Evolutionary conservation across 2,329 filamentous ascomycete species (phyloP), one percentile per base, ranked within the genome.

Genomic region (Mariannaea sp.): DNA sequence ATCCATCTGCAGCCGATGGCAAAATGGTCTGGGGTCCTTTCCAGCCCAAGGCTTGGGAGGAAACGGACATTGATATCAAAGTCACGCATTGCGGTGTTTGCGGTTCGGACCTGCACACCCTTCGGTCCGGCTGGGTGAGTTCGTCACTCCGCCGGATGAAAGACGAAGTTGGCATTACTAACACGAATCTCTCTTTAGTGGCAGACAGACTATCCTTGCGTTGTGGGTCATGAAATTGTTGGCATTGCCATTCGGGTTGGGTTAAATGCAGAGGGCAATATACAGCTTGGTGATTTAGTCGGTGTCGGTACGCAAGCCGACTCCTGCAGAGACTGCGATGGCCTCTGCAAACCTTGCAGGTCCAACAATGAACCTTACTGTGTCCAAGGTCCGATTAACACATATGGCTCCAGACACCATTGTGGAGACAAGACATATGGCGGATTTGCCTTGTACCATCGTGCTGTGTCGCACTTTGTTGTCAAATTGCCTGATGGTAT

Each of bases 401-500:
- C 86, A 0, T 89, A 87, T 61, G 81, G 81, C 55, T 73, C 75
- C 35, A 76, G 74, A 20, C 82, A 79, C 69, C 76, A 78, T 9
- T 76, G 80, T 30, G 88, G 86, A 47, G 85, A 87, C 26, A 77
- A 89, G 43, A 77, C 83, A 4, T 76, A 84, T 71, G 80, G 84
- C 41, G 84, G 83, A 10, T 86, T 84, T 65, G 79, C 82, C 2
- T 16, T 49, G 0, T 65, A 64, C 17, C 56, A 66, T 20, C 60
- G 65, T 2, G 56, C 49, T 6, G 57, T 57, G 0, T 50, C 57
- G 0, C 50, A 57, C 27, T 68, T 68, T 12, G 79, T 82, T 29
- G 79, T 83, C 66, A 86, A 86, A 66, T 92, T 95, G 60, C 90
- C 90, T 4, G 87, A 90, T 9, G 82, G 78, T 33, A 79, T 94